Conservation (phyloP, 2,329 filamentous ascomycete species). For the Trichoderma brevicompactum region DNA sequence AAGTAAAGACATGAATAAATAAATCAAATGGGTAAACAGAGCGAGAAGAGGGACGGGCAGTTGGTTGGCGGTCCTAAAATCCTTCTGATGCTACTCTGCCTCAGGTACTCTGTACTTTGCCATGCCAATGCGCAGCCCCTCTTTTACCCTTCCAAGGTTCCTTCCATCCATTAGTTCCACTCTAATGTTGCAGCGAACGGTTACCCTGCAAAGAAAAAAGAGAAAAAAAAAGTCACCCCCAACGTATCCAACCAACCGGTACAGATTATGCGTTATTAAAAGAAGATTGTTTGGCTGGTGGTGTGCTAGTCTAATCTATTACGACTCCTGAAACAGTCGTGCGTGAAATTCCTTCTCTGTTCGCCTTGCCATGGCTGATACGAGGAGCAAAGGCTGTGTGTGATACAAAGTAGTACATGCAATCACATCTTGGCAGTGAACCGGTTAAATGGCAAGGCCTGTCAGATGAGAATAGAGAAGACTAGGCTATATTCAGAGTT, state of each 20-base stretch:
- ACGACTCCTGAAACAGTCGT: not conserved
- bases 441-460: too few relatives aligned
- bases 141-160: constrained; percentile 24
- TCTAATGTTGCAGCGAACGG: constrained; percentile 18
- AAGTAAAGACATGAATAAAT: too few relatives aligned
- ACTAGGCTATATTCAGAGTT: too few relatives aligned
- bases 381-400: too few relatives aligned
- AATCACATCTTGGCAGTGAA: too few relatives aligned
- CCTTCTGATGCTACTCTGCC: constrained; percentile 9
- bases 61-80: too few relatives aligned
- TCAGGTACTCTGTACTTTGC: not conserved
- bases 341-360: not conserved
- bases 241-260: constrained; percentile 16
- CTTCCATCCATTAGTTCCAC: constrained; percentile 13
- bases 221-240: not conserved
- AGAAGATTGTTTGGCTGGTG: not conserved
- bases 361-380: too few relatives aligned
- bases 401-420: too few relatives aligned
- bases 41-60: too few relatives aligned
- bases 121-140: constrained; percentile 15
- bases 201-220: constrained; percentile 20
- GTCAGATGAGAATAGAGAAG: not conserved
- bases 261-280: constrained; percentile 24
- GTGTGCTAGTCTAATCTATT: not conserved
- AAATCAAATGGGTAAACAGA: too few relatives aligned